Conservation (phyloP, 441 rosid genomes). For the Adansonia rubrostipa region DNA sequence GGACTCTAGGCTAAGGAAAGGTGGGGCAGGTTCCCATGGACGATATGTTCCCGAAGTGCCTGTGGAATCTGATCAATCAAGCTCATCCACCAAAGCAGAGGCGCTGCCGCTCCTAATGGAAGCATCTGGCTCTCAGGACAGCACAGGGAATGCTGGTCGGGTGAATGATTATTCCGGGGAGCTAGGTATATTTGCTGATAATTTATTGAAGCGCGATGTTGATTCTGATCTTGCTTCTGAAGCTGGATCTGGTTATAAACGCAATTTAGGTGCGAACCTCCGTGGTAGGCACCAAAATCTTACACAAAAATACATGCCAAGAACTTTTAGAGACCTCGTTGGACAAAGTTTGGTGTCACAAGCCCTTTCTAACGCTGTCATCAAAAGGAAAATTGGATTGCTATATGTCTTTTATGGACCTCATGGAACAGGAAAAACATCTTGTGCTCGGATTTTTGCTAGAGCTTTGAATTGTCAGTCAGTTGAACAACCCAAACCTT, state of each 20-base stretch:
- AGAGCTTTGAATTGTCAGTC: slow-evolving; percentile 92
- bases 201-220: slow-evolving; percentile 65
- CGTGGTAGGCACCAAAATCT: slow-evolving; percentile 74
- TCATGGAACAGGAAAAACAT: slow-evolving; percentile 97
- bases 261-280: slow-evolving; percentile 40
- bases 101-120: slow-evolving; percentile 86
- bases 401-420: slow-evolving; percentile 94
- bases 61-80: slow-evolving; percentile 64
- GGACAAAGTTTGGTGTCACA: slow-evolving; percentile 91
- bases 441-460: slow-evolving; percentile 90
- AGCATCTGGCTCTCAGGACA: slow-evolving; percentile 62
- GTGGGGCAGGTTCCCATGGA: slow-evolving; percentile 51
- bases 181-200: slow-evolving; percentile 85
- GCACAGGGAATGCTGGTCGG: slow-evolving; percentile 73
- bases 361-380: slow-evolving; percentile 91
- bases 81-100: slow-evolving; percentile 67
- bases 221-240: slow-evolving; percentile 90
- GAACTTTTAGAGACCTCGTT: slow-evolving; percentile 75
- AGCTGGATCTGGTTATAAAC: slow-evolving; percentile 65
- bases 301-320: slow-evolving; percentile 85
- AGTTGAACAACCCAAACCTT: slow-evolving; percentile 74
- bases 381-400: slow-evolving; percentile 72
- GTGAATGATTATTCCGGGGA: slow-evolving; percentile 93
- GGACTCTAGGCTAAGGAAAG: slow-evolving; percentile 66
- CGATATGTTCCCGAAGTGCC: slow-evolving; percentile 65